phyloP scores from a whole-genome alignment of 768 basidiomycete species.

The Arthromyces matolae region DNA sequence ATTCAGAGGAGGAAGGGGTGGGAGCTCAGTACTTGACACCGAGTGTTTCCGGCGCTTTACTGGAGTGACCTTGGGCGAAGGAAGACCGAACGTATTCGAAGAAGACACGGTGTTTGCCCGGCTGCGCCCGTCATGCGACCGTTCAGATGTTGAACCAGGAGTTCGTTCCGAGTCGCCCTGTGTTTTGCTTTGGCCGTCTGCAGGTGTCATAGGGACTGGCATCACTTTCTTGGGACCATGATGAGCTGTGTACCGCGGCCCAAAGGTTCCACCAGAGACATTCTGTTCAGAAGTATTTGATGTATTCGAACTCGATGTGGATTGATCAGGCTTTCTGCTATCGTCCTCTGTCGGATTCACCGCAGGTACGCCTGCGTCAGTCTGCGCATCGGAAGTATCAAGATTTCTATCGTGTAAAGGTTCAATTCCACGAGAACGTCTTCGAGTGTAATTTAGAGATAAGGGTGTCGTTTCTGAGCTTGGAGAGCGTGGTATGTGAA shows the following conservation, averaged over 20 bases:
- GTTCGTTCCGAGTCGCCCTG: conserved; percentile 10
- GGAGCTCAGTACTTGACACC: conserved; percentile 33
- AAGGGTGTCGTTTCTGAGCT: neutral
- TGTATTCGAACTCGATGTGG: conserved; percentile 9
- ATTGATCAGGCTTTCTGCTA: conserved; percentile 4
- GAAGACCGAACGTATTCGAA: conserved; percentile 31
- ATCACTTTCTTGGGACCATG: conserved; percentile 2
- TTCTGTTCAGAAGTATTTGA: conserved; percentile 10
- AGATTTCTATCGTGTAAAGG: conserved; percentile 2
- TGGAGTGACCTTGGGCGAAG: conserved; percentile 30
- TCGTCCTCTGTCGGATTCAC: conserved; percentile 2
- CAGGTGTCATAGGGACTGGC: conserved; percentile 9
- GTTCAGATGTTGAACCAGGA: conserved; percentile 12
- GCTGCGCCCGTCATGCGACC: conserved; percentile 11
- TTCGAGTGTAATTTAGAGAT: conserved; percentile 8
- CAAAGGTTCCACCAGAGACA: conserved; percentile 18
- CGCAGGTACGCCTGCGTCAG: neutral
- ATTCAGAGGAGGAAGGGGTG: conserved; percentile 54
- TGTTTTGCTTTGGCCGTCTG: neutral
- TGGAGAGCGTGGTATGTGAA: too few species aligned
- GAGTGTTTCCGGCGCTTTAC: conserved; percentile 18
- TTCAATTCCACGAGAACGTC: conserved; percentile 3
- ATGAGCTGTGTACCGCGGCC: conserved; percentile 6
- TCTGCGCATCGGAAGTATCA: neutral
- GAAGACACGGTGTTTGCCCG: conserved; percentile 22